Percentiles rank a stretch among this genome's conserved stretches.
These are phyloP conservation scores for Aureobasidium sp. DNA, from an alignment of 2,329 filamentous ascomycete genomes.

Conservation along the genomic window DNA sequence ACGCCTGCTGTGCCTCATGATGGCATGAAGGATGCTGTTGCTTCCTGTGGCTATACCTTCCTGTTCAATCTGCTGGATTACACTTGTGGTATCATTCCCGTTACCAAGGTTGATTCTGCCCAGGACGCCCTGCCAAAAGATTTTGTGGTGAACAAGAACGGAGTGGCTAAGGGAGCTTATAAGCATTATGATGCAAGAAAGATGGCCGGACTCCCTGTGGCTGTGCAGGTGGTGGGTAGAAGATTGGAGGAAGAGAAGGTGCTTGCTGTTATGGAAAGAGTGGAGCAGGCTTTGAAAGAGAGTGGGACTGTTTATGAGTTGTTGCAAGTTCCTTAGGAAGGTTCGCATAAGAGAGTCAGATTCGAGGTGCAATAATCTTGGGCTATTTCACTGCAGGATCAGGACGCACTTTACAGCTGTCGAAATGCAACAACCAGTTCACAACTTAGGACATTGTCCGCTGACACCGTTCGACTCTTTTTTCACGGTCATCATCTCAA, in stretches of 20 bases:
- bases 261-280: slow-evolving; percentile 66
- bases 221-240: slow-evolving; percentile 73
- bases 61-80: slow-evolving; percentile 91
- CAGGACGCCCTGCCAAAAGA: slow-evolving; percentile 58
- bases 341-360: neutral
- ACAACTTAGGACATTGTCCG: too few relatives aligned
- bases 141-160: slow-evolving; percentile 63
- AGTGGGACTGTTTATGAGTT: slow-evolving; percentile 45
- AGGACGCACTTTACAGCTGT: neutral
- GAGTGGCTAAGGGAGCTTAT: slow-evolving; percentile 75
- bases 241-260: slow-evolving; percentile 85
- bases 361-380: neutral
- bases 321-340: slow-evolving; percentile 32
- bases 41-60: slow-evolving; percentile 88
- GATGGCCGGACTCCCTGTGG: slow-evolving; percentile 86
- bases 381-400: neutral
- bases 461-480: too few relatives aligned
- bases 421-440: neutral
- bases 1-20: slow-evolving; percentile 82
- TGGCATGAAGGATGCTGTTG: slow-evolving; percentile 78
- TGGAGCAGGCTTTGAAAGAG: slow-evolving; percentile 65
- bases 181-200: slow-evolving; percentile 73
- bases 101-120: slow-evolving; percentile 71
- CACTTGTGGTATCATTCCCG: slow-evolving; percentile 70
- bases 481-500: too few relatives aligned